A percentile compares a stretch with the other conserved stretches of the same genome.
phyloP scores from a whole-genome alignment of 306 rosid species.

The Urtica urens region DNA sequence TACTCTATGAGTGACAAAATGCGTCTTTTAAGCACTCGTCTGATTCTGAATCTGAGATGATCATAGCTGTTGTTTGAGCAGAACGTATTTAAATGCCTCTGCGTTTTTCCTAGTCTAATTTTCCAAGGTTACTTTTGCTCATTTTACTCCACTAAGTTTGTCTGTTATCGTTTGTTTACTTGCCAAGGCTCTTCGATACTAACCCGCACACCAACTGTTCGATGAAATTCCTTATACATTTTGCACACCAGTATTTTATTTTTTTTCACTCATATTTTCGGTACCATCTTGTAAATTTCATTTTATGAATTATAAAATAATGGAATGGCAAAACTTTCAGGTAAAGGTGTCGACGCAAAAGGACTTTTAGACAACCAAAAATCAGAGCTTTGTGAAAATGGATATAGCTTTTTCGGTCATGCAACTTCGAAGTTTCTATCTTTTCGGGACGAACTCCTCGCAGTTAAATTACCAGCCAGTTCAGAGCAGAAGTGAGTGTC shows the following conservation, averaged over 20 bases:
- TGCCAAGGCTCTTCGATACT: too few species aligned
- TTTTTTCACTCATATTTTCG: background rate
- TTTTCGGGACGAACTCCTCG: conserved; percentile 28
- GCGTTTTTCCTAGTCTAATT: background rate
- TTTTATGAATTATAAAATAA: background rate
- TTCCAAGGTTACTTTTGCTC: background rate
- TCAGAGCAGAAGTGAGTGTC: conserved; percentile 38
- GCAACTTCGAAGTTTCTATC: conserved; percentile 25
- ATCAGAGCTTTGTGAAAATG: background rate
- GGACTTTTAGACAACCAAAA: background rate
- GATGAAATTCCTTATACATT: conserved; percentile 27
- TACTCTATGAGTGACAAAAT: too few species aligned
- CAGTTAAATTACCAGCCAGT: conserved; percentile 26
- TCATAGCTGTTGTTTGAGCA: background rate
- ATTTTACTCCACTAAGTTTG: background rate
- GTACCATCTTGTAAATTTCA: background rate
- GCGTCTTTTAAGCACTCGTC: background rate
- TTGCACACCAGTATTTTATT: background rate
- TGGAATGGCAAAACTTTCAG: conserved; percentile 7
- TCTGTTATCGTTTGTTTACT: too few species aligned
- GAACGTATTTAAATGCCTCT: background rate
- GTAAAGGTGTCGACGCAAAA: conserved; percentile 1
- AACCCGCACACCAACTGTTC: conserved; percentile 30
- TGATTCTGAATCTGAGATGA: background rate
- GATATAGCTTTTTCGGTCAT: conserved; percentile 29